phyloP scores from a whole-genome alignment of 805 yeast genomes.

The Suhomyces sp. region DNA sequence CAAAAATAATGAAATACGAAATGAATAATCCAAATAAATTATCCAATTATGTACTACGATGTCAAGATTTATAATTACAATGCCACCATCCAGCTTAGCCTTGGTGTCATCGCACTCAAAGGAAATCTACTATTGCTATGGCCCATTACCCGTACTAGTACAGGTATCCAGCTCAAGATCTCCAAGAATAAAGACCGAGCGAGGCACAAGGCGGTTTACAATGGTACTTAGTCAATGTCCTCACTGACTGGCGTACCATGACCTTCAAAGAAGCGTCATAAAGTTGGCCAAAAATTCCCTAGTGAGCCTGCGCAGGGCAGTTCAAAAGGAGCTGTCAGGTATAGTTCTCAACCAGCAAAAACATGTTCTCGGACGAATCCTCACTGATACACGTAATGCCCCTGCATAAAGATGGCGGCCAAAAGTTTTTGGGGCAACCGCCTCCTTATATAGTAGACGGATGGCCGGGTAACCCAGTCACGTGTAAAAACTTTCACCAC shows the following conservation, averaged over 20 bases:
- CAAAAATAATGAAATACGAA: too few relatives aligned
- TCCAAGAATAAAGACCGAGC: constrained; percentile 36
- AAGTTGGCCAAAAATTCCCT: constrained; percentile 74
- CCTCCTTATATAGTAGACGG: constrained; percentile 9
- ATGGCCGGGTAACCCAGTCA: constrained; percentile 3
- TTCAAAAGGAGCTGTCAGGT: constrained; percentile 80
- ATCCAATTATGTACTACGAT: constrained; percentile 14
- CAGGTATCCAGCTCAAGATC: constrained; percentile 47
- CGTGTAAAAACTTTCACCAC: too few relatives aligned
- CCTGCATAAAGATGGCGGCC: constrained; percentile 94
- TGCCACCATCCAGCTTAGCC: constrained; percentile 38
- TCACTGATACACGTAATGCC: constrained; percentile 99
- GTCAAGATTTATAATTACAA: constrained; percentile 46
- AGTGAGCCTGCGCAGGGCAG: constrained; percentile 47
- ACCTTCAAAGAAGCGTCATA: constrained; percentile 34
- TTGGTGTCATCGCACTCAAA: constrained; percentile 48
- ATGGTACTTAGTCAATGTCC: constrained; percentile 20
- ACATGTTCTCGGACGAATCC: constrained; percentile 99
- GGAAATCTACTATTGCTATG: constrained; percentile 35
- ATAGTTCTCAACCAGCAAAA: constrained; percentile 99
- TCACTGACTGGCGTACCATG: constrained; percentile 17
- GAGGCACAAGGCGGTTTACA: constrained; percentile 42
- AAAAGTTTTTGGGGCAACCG: constrained; percentile 15
- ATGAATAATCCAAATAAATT: too few relatives aligned
- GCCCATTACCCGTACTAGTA: constrained; percentile 32